Base-by-base conservation (phyloP, 2,329 filamentous ascomycete species). In the Diatrype stigma region DNA sequence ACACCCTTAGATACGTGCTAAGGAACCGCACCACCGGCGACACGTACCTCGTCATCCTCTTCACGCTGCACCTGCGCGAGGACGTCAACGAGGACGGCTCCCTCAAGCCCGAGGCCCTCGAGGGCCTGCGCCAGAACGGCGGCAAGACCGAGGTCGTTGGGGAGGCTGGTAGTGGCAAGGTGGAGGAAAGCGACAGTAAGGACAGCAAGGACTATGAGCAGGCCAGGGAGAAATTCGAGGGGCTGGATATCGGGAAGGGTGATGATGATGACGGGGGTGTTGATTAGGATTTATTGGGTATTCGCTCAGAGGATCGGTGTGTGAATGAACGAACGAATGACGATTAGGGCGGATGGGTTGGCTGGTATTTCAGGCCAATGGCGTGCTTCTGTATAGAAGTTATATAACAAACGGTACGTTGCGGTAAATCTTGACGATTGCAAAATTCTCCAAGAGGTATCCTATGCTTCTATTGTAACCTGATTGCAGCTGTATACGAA, bases 1-100 rank as follows among this genome's bases (percentile, higher is more conserved):
- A 95, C 73, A 79, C 85, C 60, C 81, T 95, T 73, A 92, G 92
- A 80, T 96, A 97, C 71, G 90, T 95, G 52, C 79, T 97, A 64
- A 93, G 92, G 66, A 89, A 96, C 70, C 83, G 82, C 54, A 70
- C 76, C 21, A 93, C 89, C 0, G 81, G 81, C 45, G 80, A 89
- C 32, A 79, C 89, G 16, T 89, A 96, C 60, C 82, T 96, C 28
- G 89, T 93, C 44, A 76, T 97, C 16, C 71, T 90, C 5, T 93
- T 97, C 67, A 87, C 85, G 17, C 75, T 96, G 3, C 78, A 94
- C 53, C 79, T 86, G 8, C 84, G 82, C 50, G 84, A 89, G 45
- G 77, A 87, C 54, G 72, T 85, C 32, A 77, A 82, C 56, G 79
- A 83, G 53, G 75, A 84, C 47, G 82, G 81, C 1, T 74, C 73